These are phyloP conservation scores for Amphirosellinia nigrospora DNA, from an alignment of 495 filamentous ascomycete genomes.

Conservation along the genomic window DNA sequence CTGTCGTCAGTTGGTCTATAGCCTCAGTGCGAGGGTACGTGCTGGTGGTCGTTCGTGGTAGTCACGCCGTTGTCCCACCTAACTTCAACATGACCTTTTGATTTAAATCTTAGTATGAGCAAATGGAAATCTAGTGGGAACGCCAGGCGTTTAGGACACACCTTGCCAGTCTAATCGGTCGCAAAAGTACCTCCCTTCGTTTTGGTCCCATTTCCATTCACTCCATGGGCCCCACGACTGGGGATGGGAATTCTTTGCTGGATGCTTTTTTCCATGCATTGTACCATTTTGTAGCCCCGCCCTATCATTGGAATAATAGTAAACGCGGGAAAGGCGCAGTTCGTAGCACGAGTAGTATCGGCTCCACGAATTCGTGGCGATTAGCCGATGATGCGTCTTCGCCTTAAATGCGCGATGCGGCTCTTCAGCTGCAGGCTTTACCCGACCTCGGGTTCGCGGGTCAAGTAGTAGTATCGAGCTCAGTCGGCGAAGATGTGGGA, in stretches of 20 bases:
- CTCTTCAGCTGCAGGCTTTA: conserved; percentile 32
- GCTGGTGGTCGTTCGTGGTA: conserved; percentile 18
- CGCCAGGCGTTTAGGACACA: conserved; percentile 28
- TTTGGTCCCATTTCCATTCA: conserved; percentile 39
- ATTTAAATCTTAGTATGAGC: conserved; percentile 28
- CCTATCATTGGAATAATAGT: conserved; percentile 17
- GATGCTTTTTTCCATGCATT: conserved; percentile 41
- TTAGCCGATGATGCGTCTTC: conserved; percentile 28
- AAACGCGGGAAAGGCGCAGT: conserved; percentile 25
- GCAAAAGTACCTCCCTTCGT: conserved; percentile 33
- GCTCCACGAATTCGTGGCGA: conserved; percentile 28
- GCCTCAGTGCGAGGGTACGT: conserved; percentile 38
- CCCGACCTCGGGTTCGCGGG: conserved; percentile 18
- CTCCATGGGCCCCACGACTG: conserved; percentile 38
- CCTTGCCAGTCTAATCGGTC: conserved; percentile 37
- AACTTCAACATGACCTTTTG: conserved; percentile 35
- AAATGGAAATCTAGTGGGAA: conserved; percentile 22
- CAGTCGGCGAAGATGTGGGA: conserved; percentile 23
- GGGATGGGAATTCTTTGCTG: conserved; percentile 30
- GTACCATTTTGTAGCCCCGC: conserved; percentile 40
- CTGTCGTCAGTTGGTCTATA: conserved; percentile 29
- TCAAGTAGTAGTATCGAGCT: conserved; percentile 23
- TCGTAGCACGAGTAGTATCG: conserved; percentile 21
- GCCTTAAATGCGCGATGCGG: conserved; percentile 39
- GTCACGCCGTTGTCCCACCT: conserved; percentile 21